Conservation (phyloP, 805 yeast genomes). For the Yarrowia bubula region DNA sequence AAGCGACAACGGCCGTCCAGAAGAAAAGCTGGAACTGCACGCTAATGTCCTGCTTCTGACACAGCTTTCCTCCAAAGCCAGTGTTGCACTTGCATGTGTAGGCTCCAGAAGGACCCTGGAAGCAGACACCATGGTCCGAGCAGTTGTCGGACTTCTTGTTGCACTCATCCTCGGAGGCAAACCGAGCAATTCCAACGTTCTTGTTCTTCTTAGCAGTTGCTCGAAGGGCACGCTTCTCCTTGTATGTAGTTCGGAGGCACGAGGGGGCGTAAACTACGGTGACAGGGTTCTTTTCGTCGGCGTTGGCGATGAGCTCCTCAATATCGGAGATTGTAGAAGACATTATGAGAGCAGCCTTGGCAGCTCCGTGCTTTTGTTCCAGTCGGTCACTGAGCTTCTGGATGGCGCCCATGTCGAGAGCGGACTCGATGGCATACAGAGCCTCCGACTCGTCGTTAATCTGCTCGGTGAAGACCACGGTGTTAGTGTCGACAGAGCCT, state of each 20-base stretch:
- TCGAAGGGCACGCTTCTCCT: slow-evolving; percentile 7
- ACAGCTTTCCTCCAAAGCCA: slow-evolving; percentile 48
- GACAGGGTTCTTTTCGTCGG: slow-evolving; percentile 9
- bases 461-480: slow-evolving; percentile 1
- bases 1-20: slow-evolving; percentile 58
- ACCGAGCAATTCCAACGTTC: slow-evolving; percentile 25
- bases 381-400: slow-evolving; percentile 22
- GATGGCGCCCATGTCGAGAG: neutral
- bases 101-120: slow-evolving; percentile 32
- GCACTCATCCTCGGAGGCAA: slow-evolving; percentile 38
- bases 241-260: neutral
- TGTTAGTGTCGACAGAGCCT: slow-evolving; percentile 1
- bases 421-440: slow-evolving; percentile 14
- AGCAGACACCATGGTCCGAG: slow-evolving; percentile 43
- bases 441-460: neutral
- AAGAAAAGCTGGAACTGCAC: slow-evolving; percentile 64
- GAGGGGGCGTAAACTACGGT: slow-evolving; percentile 24
- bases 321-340: neutral
- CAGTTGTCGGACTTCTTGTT: slow-evolving; percentile 39
- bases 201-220: slow-evolving; percentile 12
- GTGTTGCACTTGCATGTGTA: slow-evolving; percentile 42
- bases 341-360: neutral
- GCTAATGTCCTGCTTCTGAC: slow-evolving; percentile 67
- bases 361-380: slow-evolving; percentile 10
- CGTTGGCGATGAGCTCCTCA: neutral